Conservation (phyloP, 2,329 filamentous ascomycete species). For the Cercospora canescens region DNA sequence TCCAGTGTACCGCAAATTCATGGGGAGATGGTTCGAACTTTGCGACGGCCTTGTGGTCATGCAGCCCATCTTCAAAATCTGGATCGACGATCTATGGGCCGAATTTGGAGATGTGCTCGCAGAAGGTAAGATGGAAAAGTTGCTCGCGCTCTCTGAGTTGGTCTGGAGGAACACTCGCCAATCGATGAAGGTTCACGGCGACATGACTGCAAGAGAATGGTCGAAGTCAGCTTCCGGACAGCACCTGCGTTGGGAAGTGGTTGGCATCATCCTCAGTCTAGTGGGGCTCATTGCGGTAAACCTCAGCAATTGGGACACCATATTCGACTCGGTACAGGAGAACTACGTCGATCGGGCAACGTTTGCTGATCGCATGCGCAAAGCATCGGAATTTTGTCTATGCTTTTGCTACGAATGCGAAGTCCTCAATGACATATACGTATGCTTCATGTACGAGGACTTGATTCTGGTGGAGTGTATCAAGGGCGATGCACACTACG, state of each 20-base stretch:
- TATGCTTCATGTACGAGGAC: constrained; percentile 37
- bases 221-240: constrained; percentile 40
- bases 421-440: constrained; percentile 36
- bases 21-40: constrained; percentile 34
- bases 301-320: constrained; percentile 36
- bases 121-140: constrained; percentile 33
- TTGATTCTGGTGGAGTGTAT: constrained; percentile 34
- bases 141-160: constrained; percentile 41
- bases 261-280: constrained; percentile 42
- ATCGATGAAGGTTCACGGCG: constrained; percentile 38
- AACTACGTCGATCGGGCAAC: constrained; percentile 49
- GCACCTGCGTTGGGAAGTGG: constrained; percentile 46
- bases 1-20: constrained; percentile 33
- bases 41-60: constrained; percentile 37
- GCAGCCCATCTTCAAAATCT: constrained; percentile 35
- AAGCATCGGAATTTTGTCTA: constrained; percentile 35
- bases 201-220: constrained; percentile 42
- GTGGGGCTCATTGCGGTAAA: constrained; percentile 40
- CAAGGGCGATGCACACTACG: constrained; percentile 36
- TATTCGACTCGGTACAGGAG: constrained; percentile 47
- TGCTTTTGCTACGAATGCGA: constrained; percentile 39
- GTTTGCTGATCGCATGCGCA: constrained; percentile 47
- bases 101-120: constrained; percentile 32
- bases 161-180: constrained; percentile 45
- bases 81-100: constrained; percentile 39